Evolutionary conservation across 176 grass and related monocot genomes (phyloP).

Genomic region (Triticum turgidum): DNA sequence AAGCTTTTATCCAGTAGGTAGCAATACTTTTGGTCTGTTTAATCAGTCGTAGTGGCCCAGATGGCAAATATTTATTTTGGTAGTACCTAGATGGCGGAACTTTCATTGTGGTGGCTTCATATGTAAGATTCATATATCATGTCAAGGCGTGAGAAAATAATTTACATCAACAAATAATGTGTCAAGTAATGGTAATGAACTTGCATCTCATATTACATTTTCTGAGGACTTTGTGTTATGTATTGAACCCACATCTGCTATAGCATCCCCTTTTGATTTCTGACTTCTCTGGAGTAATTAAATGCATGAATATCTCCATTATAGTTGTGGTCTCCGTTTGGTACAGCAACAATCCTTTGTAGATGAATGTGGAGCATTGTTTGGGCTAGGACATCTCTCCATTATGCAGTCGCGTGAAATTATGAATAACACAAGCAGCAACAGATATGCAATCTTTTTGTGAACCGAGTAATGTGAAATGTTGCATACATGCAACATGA

Average conservation of each 20-base stretch:
- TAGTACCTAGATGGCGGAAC: too few relatives aligned
- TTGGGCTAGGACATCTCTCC: not conserved
- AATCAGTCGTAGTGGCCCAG: too few relatives aligned
- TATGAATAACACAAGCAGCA: not conserved
- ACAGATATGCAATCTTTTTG: not conserved
- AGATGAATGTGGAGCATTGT: not conserved
- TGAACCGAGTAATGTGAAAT: not conserved
- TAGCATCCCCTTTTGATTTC: not conserved
- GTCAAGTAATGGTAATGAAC: not conserved
- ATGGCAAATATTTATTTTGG: too few relatives aligned
- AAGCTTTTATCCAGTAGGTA: too few relatives aligned
- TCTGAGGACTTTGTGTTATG: not conserved
- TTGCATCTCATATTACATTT: not conserved
- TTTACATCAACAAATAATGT: not conserved
- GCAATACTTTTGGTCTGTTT: too few relatives aligned
- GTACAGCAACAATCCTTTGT: not conserved
- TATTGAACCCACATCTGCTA: conserved; percentile 4
- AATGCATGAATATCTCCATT: not conserved
- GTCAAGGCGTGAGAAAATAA: too few relatives aligned
- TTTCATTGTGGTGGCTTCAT: too few relatives aligned
- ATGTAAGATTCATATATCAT: too few relatives aligned
- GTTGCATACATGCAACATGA: not conserved
- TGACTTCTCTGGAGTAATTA: not conserved
- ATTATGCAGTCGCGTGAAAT: not conserved
- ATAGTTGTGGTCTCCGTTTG: not conserved